A percentile compares a stretch with the other conserved stretches of the same genome.
phyloP scores from a whole-genome alignment of 768 basidiomycete genomes.

The Kwoniella newhampshirensis region DNA sequence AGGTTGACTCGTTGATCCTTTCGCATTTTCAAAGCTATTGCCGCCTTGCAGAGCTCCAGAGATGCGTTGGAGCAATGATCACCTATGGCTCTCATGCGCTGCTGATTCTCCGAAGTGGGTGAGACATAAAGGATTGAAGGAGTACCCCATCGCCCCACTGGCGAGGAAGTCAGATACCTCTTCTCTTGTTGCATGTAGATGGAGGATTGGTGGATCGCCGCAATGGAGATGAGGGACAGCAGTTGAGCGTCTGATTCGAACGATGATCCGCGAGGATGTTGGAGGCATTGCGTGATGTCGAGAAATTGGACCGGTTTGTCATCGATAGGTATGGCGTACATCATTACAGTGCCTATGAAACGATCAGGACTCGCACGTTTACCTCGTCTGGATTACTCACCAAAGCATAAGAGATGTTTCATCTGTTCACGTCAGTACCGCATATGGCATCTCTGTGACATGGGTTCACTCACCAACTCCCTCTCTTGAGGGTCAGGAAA shows the following conservation, averaged over 20 bases:
- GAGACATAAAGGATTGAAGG: not conserved
- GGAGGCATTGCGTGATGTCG: constrained; percentile 15
- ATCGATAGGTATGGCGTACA: constrained; percentile 16
- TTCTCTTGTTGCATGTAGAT: constrained; percentile 8
- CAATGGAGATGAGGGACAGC: constrained; percentile 15
- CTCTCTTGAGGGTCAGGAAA: constrained; percentile 12
- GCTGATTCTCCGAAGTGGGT: not conserved
- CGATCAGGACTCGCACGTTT: not conserved
- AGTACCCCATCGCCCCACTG: constrained; percentile 7
- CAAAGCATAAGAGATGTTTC: constrained; percentile 8
- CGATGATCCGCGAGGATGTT: constrained; percentile 14
- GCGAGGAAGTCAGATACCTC: constrained; percentile 10
- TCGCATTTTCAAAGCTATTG: constrained; percentile 8
- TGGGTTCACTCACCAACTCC: constrained; percentile 4
- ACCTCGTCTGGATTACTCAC: not conserved
- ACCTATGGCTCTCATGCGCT: constrained; percentile 8
- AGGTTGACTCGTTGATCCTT: not conserved
- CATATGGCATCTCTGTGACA: not conserved
- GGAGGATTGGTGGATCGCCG: constrained; percentile 24
- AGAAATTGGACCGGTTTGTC: constrained; percentile 25
- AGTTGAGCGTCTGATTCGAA: constrained; percentile 13
- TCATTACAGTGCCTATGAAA: constrained; percentile 16
- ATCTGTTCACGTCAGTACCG: too few relatives aligned
- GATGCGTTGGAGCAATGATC: constrained; percentile 11
- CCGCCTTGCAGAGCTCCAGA: constrained; percentile 8